phyloP scores from a whole-genome alignment of 2,329 filamentous ascomycete species.

The Neoarthrinium moseri region DNA sequence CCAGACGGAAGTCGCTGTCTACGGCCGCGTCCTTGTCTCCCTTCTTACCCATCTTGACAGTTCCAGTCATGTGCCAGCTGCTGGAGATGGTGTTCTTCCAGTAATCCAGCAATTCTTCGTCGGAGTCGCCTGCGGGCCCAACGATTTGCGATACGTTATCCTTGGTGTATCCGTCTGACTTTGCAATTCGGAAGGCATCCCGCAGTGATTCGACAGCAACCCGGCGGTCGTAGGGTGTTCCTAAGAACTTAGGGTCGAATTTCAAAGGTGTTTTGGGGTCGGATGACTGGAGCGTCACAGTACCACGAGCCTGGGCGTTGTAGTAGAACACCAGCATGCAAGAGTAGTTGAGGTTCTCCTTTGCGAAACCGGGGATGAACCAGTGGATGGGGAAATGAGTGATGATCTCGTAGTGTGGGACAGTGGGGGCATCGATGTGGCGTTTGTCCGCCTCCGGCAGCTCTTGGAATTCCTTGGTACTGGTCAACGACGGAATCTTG shows the following conservation, averaged over 20 bases:
- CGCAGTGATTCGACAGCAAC: conserved; percentile 47
- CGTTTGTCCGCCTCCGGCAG: conserved; percentile 42
- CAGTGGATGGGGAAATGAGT: conserved; percentile 44
- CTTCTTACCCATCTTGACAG: conserved; percentile 53
- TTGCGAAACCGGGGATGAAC: conserved; percentile 36
- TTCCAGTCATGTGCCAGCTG: conserved; percentile 57
- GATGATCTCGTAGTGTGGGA: conserved; percentile 57
- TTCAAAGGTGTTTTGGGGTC: conserved; percentile 48
- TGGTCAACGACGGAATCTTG: conserved; percentile 38
- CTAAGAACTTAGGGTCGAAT: conserved; percentile 53
- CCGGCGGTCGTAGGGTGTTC: conserved; percentile 52
- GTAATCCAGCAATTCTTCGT: conserved; percentile 50
- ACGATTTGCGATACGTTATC: conserved; percentile 39
- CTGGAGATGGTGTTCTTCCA: conserved; percentile 43
- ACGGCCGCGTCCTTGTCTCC: conserved; percentile 43
- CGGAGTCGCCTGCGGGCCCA: conserved; percentile 44
- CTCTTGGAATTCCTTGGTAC: conserved; percentile 46
- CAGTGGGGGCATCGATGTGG: conserved; percentile 44
- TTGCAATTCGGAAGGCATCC: conserved; percentile 38
- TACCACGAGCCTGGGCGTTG: conserved; percentile 53
- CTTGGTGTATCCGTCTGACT: conserved; percentile 42
- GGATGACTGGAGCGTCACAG: conserved; percentile 49
- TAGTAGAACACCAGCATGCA: conserved; percentile 46
- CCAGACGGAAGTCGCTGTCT: conserved; percentile 46
- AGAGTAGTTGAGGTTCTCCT: conserved; percentile 37